Evolutionary conservation across 2,329 filamentous ascomycete genomes (phyloP), one percentile per base, ranked within the genome.

Genomic region (Talaromyces sp.): DNA sequence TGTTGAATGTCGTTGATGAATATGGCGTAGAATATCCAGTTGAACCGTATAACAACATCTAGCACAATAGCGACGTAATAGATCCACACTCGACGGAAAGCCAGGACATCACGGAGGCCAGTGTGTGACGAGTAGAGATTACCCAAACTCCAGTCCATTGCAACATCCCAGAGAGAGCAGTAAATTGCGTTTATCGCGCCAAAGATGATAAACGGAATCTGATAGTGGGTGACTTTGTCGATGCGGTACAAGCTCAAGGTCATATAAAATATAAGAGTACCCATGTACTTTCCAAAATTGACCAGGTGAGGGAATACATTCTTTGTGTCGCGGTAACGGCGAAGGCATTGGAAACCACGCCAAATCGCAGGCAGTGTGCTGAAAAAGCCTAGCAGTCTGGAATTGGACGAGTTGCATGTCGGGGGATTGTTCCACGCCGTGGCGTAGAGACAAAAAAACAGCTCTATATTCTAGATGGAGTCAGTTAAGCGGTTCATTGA

Each of bases 361-460:
- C 91, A 96, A 38, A 98, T 89, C 1, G 90, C 89, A 0, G 95
- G 95, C 3, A 98, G 75, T 0, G 89, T 84, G 6, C 86, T 84
- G 68, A 99, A 86, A 75, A 99, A 96, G 0, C 95, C 95, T 8
- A 98, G 79, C 0, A 93, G 78, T 8, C 91, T 86, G 3, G 92
- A 96, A 70, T 96, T 84, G 26, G 81, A 88, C 0, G 93, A 97
- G 72, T 96, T 97, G 77, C 95, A 99, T 69, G 87, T 84, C 0
- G 78, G 65, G 0, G 91, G 90, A 26, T 90, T 78, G 27, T 83
- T 74, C 93, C 93, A 99, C 27, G 81, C 73, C 58, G 86, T 82
- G n/a, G 88, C 86, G 68, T 98, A 99, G 1, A 98, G 81, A 71
- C 95, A 99, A 74, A 96, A 97, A 78, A 98, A 97, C 0, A 98